phyloP scores from a whole-genome alignment of 2,329 filamentous ascomycete species.

The Apiospora aurea region DNA sequence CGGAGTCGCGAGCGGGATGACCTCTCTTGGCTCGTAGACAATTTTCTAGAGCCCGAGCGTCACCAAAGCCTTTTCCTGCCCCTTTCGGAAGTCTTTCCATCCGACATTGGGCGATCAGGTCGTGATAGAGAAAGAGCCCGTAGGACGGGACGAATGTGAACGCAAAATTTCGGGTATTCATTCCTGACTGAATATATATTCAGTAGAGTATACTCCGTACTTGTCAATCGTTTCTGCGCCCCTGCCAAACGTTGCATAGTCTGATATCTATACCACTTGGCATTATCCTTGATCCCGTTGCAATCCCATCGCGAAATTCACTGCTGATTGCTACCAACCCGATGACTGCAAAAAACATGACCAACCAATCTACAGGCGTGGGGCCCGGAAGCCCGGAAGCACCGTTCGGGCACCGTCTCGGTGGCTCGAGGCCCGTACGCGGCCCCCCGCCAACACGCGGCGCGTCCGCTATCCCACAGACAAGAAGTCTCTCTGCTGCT shows the following conservation, averaged over 20 bases:
- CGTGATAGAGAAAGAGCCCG: neutral
- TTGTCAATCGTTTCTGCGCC: neutral
- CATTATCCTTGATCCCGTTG: neutral
- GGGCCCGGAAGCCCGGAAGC: neutral
- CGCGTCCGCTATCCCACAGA: too few species aligned
- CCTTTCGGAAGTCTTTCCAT: conserved; percentile 1
- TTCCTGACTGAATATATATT: neutral
- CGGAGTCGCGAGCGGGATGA: neutral
- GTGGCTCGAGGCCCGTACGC: too few species aligned
- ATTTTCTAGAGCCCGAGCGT: neutral
- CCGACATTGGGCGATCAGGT: neutral
- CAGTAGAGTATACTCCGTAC: neutral
- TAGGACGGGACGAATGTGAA: neutral
- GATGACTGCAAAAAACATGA: neutral
- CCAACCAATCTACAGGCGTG: neutral
- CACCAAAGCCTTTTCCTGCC: conserved; percentile 3
- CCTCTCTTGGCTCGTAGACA: neutral
- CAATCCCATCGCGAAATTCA: conserved; percentile 1
- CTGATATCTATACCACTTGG: neutral
- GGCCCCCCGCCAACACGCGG: too few species aligned
- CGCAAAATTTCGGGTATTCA: neutral
- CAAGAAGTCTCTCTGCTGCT: neutral
- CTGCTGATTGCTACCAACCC: neutral
- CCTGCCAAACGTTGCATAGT: neutral
- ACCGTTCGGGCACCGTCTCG: too few species aligned